Conservation (phyloP, 2,329 filamentous ascomycete genomes). For the Fusarium sp. region DNA sequence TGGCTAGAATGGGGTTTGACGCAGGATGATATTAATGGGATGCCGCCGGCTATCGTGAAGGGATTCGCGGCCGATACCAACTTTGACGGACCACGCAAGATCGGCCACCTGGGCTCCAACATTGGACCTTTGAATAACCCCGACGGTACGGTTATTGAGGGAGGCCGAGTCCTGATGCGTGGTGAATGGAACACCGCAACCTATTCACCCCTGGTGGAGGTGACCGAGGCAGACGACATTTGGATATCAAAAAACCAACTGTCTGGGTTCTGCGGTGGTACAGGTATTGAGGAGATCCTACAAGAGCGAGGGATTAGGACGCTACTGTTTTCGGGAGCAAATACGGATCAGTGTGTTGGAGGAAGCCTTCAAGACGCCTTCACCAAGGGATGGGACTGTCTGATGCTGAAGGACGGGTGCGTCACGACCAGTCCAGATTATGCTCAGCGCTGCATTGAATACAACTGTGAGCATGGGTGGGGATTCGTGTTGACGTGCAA, state of each 20-base stretch:
- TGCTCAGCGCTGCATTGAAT: neutral
- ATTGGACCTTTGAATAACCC: neutral
- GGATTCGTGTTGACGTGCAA: neutral
- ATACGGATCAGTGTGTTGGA: neutral
- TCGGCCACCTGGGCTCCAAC: neutral
- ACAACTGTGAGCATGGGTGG: neutral
- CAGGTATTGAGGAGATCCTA: neutral
- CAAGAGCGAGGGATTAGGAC: neutral
- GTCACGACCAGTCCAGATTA: neutral
- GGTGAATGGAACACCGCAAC: constrained; percentile 1
- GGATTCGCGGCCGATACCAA: neutral
- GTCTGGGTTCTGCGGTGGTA: constrained; percentile 5
- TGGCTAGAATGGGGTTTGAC: neutral
- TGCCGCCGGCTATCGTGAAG: neutral
- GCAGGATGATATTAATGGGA: neutral
- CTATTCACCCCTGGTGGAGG: neutral
- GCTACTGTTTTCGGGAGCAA: neutral
- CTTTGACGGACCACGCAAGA: neutral
- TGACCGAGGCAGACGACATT: neutral
- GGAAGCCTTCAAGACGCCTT: neutral
- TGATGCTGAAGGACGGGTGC: neutral
- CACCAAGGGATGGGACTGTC: constrained; percentile 6
- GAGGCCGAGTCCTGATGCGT: neutral
- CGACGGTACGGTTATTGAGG: neutral
- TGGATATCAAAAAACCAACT: neutral